Evolutionary conservation across 2,329 filamentous ascomycete species (phyloP).

Genomic region (Claviceps humidiphila): DNA sequence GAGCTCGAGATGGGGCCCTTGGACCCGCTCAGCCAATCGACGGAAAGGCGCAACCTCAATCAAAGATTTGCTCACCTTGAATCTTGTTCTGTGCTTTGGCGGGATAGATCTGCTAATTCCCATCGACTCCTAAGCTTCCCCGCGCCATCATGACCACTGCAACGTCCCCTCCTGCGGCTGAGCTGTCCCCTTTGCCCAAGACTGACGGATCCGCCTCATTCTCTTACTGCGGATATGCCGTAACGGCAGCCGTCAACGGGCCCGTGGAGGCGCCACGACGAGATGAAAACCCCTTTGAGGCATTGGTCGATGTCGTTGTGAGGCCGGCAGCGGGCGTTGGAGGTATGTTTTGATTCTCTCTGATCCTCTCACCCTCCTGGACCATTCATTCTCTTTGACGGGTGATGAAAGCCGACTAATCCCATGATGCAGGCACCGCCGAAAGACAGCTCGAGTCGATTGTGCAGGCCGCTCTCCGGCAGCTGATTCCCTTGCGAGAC

Average conservation of each 20-base stretch:
- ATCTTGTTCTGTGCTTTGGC: not conserved
- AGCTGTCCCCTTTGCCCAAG: constrained; percentile 48
- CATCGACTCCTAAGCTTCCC: not conserved
- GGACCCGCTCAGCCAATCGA: not conserved
- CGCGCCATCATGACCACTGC: constrained; percentile 28
- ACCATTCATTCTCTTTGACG: not conserved
- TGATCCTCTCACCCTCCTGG: no score
- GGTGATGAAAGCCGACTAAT: not conserved
- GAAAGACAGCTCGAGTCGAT: constrained; percentile 74
- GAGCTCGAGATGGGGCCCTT: not conserved
- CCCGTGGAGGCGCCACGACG: constrained; percentile 80
- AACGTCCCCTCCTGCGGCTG: constrained; percentile 34
- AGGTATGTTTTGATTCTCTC: constrained; percentile 33
- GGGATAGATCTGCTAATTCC: not conserved
- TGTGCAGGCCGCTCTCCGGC: constrained; percentile 57
- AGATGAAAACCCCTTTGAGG: constrained; percentile 86
- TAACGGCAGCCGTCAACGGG: constrained; percentile 81
- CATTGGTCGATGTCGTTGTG: constrained; percentile 78
- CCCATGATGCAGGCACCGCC: constrained; percentile 39
- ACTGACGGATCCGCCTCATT: constrained; percentile 73
- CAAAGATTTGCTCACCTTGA: not conserved
- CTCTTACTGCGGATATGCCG: constrained; percentile 60
- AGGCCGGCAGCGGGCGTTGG: constrained; percentile 75
- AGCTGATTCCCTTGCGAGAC: constrained; percentile 60
- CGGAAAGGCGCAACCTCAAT: not conserved